These are phyloP conservation scores for Agrocybe praecox DNA, from an alignment of 768 basidiomycete genomes.

Conservation along the genomic window DNA sequence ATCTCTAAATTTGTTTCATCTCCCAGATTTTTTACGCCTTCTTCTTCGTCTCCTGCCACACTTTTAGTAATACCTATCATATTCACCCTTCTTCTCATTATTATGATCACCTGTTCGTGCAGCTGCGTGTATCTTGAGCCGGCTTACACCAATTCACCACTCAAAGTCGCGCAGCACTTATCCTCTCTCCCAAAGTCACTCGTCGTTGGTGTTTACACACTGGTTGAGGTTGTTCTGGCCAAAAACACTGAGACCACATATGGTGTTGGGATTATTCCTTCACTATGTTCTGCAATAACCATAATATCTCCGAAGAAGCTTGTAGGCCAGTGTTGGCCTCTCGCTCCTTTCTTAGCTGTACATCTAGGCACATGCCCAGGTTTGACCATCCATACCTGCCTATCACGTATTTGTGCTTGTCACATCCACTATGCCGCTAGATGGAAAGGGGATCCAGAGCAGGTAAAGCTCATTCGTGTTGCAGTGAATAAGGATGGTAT, in stretches of 20 bases:
- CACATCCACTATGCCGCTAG: constrained; percentile 34
- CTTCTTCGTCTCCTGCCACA: too few species aligned
- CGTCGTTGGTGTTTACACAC: background rate
- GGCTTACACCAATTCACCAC: background rate
- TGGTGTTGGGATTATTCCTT: constrained; percentile 35
- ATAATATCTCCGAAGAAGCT: constrained; percentile 24
- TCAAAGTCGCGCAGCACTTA: background rate
- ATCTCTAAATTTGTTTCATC: background rate
- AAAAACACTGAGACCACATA: constrained; percentile 25
- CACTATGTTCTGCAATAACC: constrained; percentile 37
- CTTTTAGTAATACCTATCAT: too few species aligned
- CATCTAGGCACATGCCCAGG: constrained; percentile 11
- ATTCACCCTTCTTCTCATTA: background rate
- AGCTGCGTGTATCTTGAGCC: background rate
- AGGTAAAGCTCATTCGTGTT: constrained; percentile 15
- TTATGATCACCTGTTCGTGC: background rate
- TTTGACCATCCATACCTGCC: constrained; percentile 31
- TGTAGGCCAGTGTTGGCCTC: constrained; percentile 34
- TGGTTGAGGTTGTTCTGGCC: constrained; percentile 16
- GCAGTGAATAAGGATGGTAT: constrained; percentile 23
- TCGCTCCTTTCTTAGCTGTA: constrained; percentile 26
- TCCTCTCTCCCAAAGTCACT: background rate
- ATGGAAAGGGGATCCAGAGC: constrained; percentile 33
- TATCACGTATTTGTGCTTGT: constrained; percentile 37
- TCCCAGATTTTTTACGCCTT: background rate